Evolutionary conservation across 192 early-diverging fungal species (phyloP), one percentile per base, ranked within the genome.

Genomic region (Coemansia sp.): DNA sequence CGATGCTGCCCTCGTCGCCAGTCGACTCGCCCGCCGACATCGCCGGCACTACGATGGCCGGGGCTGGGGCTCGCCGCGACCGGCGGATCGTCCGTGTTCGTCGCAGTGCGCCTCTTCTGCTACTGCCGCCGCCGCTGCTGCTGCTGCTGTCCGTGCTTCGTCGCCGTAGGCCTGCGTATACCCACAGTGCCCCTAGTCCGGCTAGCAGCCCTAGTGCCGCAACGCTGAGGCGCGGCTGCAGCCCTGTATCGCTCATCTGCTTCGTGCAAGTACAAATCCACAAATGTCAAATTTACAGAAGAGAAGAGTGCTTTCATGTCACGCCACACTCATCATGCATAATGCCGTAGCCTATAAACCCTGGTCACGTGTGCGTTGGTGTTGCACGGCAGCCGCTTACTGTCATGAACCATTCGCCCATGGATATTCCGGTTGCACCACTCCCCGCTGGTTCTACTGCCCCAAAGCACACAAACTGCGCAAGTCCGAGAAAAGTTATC

Each of bases 51-150:
- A 57, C 36, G 0, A 34, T 34, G 16, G 33, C 56, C 56, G 59
- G 59, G 66, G 14, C 31, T 66, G 59, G 59, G 66, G 14, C 31
- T 66, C 73, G 74, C 34, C 65, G 83, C 9, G 61, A 70, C 21
- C 79, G 77, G 40, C 74, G 68, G 18, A 81, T 81, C 42, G 78
- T 67, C 43, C 64, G 73, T 9, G 78, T 72, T 13, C 78, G 63
- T 18, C 42, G 73, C 37, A 81, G 28, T 5, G 66, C 35, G 33
- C 58, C 24, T 23, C 48, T 51, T 14, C 48, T 23, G 2, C 45
- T 10, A 10, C 34, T 72, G 45, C 33, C 39, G n/a, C n/a, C n/a
- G n/a, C n/a, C n/a, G n/a, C n/a, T n/a, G n/a, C n/a, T n/a, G n/a
- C n/a, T n/a, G n/a, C 45, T 10, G 23, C 34, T 72, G 45, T 33